A percentile compares a stretch with the other conserved stretches of the same genome.
phyloP scores from a whole-genome alignment of 108 stramenopile genomes.

The Chaetoceros tenuissimus region DNA sequence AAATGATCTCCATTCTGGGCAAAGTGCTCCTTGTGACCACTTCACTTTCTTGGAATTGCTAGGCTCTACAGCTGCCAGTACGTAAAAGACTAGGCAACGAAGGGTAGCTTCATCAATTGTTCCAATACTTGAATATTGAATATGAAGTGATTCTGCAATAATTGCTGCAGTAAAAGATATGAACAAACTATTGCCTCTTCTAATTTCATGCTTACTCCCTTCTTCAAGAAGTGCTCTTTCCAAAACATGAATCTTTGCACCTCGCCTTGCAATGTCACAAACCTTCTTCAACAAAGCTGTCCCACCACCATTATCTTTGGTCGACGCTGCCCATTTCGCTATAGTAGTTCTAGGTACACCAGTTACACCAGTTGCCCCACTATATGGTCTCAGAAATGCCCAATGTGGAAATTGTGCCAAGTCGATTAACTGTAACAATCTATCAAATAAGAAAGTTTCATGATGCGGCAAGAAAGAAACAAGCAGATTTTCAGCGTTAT shows the following conservation, averaged over 20 bases:
- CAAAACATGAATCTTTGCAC: conserved; percentile 10
- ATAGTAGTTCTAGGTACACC: conserved; percentile 21
- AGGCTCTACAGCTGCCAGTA: conserved; percentile 1
- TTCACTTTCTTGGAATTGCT: not conserved
- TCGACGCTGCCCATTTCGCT: conserved; percentile 25
- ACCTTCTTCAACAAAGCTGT: conserved; percentile 19
- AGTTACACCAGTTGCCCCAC: conserved; percentile 18
- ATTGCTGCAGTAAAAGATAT: conserved; percentile 60
- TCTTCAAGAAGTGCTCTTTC: conserved; percentile 5
- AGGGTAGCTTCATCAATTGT: conserved; percentile 3
- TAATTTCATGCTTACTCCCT: not conserved
- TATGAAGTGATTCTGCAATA: conserved; percentile 51
- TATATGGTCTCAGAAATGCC: conserved; percentile 54
- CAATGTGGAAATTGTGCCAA: conserved; percentile 35
- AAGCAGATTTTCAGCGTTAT: conserved; percentile 31
- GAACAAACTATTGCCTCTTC: conserved; percentile 19
- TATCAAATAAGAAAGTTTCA: conserved; percentile 30
- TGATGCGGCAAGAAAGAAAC: conserved; percentile 41
- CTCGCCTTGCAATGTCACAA: conserved; percentile 24
- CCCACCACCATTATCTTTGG: conserved; percentile 28
- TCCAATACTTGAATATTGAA: conserved; percentile 12
- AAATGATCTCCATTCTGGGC: conserved; percentile 8
- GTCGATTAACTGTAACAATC: conserved; percentile 45
- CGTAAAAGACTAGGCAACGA: conserved; percentile 1
- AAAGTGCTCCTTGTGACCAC: not conserved